Base-by-base conservation (phyloP, 192 early-diverging fungal species). In the Coemansia sp. region DNA sequence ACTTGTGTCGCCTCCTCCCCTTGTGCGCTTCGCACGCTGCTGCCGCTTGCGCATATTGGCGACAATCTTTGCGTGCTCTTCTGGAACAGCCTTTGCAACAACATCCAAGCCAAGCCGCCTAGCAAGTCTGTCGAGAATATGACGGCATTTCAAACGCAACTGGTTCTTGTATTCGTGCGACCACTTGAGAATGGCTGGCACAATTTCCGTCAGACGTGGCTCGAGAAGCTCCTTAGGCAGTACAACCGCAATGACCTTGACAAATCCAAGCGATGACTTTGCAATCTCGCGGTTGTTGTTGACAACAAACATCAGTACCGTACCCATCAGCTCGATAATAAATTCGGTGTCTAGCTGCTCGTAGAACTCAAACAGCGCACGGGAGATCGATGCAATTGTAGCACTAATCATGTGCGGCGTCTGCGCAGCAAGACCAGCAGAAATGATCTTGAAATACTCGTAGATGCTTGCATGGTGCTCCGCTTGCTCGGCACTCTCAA, bases 301-400 rank as follows among this genome's bases (percentile, higher is more conserved):
- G 20, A 83, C 83, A 46, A 95, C 91, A 81, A 94, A 90, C 64
- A 89, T 76, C 63, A 95, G 75, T 51, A 95, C 87, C 6, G 93
- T 94, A 45, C 77, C 69, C 59, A 99, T 66, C 39, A 98, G 81
- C 69, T 95, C 89, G 10, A 88, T 83, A 3, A 90, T 64, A 68
- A 92, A 79, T 8, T 84, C 70, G 28, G 75, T 63, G 49, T 86
- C 79, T 52, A 99, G 63, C 55, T 87, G 83, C 64, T 85, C 76
- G 59, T 87, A 84, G 85, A 98, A 98, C 81, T 99, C 97, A 53
- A 95, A 99, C 61, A 98, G 64, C n/a, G 93, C 78, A 16, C 96
- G 82, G 6, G 90, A 90, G 23, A 98, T 71, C 10, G 90, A 86
- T 1, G 92, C 87, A 29, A 97, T 88, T 0, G 95, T 87, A 4